Conservation (phyloP, 139 green algal genomes). For the Microglena sp. region DNA sequence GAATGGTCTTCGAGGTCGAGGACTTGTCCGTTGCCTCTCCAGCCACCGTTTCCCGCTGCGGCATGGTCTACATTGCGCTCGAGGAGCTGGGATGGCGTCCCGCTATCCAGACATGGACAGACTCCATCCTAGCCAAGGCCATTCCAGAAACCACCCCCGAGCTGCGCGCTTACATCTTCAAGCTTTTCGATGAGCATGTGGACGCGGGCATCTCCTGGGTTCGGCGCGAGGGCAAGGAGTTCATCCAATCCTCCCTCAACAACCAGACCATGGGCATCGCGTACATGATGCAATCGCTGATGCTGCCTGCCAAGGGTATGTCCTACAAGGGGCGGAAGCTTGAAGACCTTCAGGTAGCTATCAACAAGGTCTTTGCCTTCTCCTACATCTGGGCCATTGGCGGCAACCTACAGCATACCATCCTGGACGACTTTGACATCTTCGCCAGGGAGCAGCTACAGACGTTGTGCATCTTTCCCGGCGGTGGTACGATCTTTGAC, state of each 20-base stretch:
- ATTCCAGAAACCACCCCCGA: slow-evolving; percentile 18
- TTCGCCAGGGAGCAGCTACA: slow-evolving; percentile 45
- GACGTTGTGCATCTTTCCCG: slow-evolving; percentile 24
- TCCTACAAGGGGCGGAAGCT: slow-evolving; percentile 14
- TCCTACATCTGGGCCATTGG: slow-evolving; percentile 57
- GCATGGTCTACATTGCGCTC: slow-evolving; percentile 65
- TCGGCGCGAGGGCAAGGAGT: slow-evolving; percentile 53
- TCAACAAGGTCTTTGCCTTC: slow-evolving; percentile 60
- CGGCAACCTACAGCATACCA: slow-evolving; percentile 46
- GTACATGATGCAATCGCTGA: slow-evolving; percentile 29
- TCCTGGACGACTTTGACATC: slow-evolving; percentile 50
- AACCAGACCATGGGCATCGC: slow-evolving; percentile 56
- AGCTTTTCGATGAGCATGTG: slow-evolving; percentile 54
- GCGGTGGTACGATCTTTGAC: slow-evolving; percentile 59
- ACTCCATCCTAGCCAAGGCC: slow-evolving; percentile 17
- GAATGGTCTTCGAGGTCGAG: slow-evolving; percentile 80
- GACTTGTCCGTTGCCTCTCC: slow-evolving; percentile 64
- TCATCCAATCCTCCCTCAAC: slow-evolving; percentile 64
- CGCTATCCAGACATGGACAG: slow-evolving; percentile 46
- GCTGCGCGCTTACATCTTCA: slow-evolving; percentile 25
- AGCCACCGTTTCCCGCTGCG: slow-evolving; percentile 45
- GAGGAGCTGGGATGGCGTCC: slow-evolving; percentile 56
- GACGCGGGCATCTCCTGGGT: slow-evolving; percentile 47
- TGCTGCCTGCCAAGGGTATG: slow-evolving; percentile 22
- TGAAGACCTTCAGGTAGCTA: slow-evolving; percentile 11